Base-by-base conservation (phyloP, 495 filamentous ascomycete genomes). In the Aspergillus panamensis region DNA sequence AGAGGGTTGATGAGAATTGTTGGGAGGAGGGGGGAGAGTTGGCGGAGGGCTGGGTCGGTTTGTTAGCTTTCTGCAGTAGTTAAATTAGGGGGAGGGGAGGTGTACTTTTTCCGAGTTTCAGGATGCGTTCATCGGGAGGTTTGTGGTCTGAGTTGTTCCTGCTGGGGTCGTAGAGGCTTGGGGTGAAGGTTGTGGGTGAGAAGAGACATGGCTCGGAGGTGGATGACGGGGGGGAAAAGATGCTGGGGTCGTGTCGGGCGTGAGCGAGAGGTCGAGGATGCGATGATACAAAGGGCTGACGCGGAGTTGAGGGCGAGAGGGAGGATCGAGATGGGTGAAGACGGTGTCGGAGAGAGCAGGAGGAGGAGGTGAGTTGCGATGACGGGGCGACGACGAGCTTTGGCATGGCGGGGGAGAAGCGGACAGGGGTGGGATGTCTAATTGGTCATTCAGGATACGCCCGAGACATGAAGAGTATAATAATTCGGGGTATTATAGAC, bases 101-200 rank as follows among this genome's bases (percentile, higher is more conserved):
- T 84, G 62, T 75, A 92, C 92, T 97, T 66, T 89, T 93, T 53
- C 94, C 93, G 3, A 98, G 85, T 69, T 94, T 93, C 48, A 96
- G 66, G 42, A 88, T 92, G 35, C 93, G 84, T 67, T 94, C 86
- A 73, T 92, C 84, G 8, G 86, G 87, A 1, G 77, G 73, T 53
- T 78, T 72, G 29, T 76, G 70, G 55, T 81, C 74, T 37, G 16
- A 19, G 9, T 62, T 62, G 21, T 64, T 60, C 20, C 5, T 53
- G 9, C 57, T 55, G 12, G 64, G 56, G 21, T 63, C 65, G 42
- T n/a, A 45, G 40, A 45, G 8, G 17, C n/a, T 45, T 13, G 25
- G 16, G 54, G 33, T 50, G 45, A 9, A 39, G 45, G 20, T 19
- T 16, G 48, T 25, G 60, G 43, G 31, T 7, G 69, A 67, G 6